phyloP scores from a whole-genome alignment of 495 filamentous ascomycete genomes.

The Melanomma pulvis-pyrius region DNA sequence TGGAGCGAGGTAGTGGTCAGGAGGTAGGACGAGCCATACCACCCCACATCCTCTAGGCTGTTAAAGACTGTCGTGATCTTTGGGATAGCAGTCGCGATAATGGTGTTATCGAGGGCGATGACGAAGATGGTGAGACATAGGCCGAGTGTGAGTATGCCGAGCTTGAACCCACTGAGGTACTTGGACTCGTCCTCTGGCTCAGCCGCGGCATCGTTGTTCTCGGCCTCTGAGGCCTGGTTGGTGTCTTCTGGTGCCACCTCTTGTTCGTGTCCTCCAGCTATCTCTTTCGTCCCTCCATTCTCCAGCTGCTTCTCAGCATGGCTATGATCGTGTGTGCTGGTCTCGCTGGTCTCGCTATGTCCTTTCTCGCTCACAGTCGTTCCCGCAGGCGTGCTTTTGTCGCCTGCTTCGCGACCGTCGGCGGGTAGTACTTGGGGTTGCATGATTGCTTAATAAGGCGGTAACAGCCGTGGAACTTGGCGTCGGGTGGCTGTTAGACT shows the following conservation, averaged over 20 bases:
- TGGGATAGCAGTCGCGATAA: constrained; percentile 44
- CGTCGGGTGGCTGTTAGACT: neutral
- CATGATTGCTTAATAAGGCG: neutral
- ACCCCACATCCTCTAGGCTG: constrained; percentile 46
- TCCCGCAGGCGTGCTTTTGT: neutral
- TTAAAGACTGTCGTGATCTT: constrained; percentile 45
- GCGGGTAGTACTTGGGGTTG: neutral
- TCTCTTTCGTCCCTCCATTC: neutral
- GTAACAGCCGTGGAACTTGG: neutral
- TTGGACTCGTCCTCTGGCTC: constrained; percentile 32
- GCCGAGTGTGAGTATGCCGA: constrained; percentile 29
- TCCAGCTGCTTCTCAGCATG: neutral
- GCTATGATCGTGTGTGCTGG: neutral
- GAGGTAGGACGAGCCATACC: constrained; percentile 46
- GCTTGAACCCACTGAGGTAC: constrained; percentile 31
- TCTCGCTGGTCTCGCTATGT: neutral
- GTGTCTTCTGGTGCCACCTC: neutral
- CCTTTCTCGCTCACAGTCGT: neutral
- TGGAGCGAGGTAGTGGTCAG: constrained; percentile 45
- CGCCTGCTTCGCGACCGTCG: neutral
- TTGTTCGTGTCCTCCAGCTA: neutral
- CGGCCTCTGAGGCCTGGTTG: neutral
- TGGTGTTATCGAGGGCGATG: constrained; percentile 44
- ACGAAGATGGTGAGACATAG: constrained; percentile 42
- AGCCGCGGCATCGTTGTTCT: constrained; percentile 4